Evolutionary conservation across 441 rosid species (phyloP).

Genomic region (Iberis amara): DNA sequence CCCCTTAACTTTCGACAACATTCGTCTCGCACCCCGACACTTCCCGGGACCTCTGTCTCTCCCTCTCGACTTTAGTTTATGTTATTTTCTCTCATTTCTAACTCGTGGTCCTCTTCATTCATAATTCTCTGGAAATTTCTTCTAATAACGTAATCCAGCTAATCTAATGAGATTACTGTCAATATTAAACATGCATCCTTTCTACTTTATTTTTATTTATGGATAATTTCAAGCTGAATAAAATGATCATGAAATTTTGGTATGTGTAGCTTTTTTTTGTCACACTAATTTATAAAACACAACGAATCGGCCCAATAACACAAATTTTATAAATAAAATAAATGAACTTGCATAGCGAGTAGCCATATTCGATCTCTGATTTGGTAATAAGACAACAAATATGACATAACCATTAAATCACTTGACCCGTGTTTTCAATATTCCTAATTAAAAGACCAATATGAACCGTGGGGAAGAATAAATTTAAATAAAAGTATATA

Average conservation of each 20-base stretch:
- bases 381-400: too few relatives aligned
- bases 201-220: background rate
- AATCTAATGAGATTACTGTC: constrained; percentile 8
- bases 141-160: constrained; percentile 16
- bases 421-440: background rate
- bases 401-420: too few relatives aligned
- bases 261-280: too few relatives aligned
- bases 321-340: too few relatives aligned
- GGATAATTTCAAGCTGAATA: constrained; percentile 6
- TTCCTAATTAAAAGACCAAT: constrained; percentile 12
- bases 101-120: constrained; percentile 33
- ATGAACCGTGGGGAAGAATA: constrained; percentile 15
- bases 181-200: constrained; percentile 14
- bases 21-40: constrained; percentile 72
- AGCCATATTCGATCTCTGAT: too few relatives aligned
- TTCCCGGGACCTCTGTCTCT: constrained; percentile 58
- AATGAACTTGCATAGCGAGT: too few relatives aligned
- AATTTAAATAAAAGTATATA: background rate
- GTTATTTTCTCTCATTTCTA: constrained; percentile 1
- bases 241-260: constrained; percentile 14
- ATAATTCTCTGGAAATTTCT: constrained; percentile 9
- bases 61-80: constrained; percentile 1
- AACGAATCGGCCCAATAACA: too few relatives aligned
- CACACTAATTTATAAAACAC: too few relatives aligned
- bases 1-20: constrained; percentile 54